These are phyloP conservation scores for Pestalotiopsis sp. DNA, from an alignment of 2,329 filamentous ascomycete species.

Conservation along the genomic window DNA sequence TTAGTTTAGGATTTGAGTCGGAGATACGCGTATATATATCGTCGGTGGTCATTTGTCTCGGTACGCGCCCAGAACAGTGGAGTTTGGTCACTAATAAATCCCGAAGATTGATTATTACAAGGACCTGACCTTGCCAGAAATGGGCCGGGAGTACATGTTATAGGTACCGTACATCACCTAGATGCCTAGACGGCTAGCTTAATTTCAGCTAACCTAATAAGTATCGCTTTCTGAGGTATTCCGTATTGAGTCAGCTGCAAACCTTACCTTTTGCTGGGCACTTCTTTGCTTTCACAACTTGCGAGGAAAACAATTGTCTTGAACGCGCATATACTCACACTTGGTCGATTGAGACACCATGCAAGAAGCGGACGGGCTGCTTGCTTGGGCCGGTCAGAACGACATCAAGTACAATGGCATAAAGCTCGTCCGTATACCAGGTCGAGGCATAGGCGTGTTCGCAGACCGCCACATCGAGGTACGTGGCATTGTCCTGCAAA, in stretches of 20 bases:
- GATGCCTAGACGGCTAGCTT: no score
- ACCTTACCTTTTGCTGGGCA: background rate
- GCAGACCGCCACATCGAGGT: constrained; percentile 8
- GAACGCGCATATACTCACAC: background rate
- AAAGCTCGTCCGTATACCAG: background rate
- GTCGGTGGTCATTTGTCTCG: background rate
- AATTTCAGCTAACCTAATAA: no score
- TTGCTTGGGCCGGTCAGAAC: background rate
- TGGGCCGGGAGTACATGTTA: background rate
- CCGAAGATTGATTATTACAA: background rate
- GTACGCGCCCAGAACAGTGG: background rate
- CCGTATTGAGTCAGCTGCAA: background rate
- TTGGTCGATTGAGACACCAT: background rate
- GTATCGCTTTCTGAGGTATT: no score
- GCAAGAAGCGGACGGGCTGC: background rate
- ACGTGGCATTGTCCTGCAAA: background rate
- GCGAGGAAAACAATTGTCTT: background rate
- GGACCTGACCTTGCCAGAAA: background rate
- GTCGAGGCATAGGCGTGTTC: constrained; percentile 4
- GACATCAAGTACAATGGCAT: constrained; percentile 1
- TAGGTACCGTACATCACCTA: no score
- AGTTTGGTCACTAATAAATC: background rate
- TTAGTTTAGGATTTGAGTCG: no score
- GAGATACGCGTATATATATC: no score
- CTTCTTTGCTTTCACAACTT: background rate